Conservation (phyloP, 2,329 filamentous ascomycete genomes). For the Karstenula rhodostoma region DNA sequence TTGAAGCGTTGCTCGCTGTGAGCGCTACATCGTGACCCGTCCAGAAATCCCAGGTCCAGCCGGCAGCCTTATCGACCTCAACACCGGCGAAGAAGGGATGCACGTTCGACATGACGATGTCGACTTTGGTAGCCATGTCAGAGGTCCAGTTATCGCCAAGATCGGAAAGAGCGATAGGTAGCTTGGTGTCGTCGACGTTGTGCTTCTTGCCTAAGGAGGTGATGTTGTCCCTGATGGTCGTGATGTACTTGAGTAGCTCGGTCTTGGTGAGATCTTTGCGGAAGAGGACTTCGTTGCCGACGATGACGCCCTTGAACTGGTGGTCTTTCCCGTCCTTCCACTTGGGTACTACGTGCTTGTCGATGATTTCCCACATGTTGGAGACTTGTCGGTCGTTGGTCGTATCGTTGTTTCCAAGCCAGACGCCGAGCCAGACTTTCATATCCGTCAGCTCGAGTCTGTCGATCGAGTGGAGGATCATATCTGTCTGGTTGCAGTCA, state of each 20-base stretch:
- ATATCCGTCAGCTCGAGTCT: slow-evolving; percentile 75
- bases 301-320: slow-evolving; percentile 68
- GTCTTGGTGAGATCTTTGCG: slow-evolving; percentile 71
- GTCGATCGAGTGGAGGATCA: slow-evolving; percentile 85
- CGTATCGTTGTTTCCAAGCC: slow-evolving; percentile 83
- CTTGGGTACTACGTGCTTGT: slow-evolving; percentile 48
- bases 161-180: slow-evolving; percentile 88
- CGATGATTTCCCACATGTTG: slow-evolving; percentile 85
- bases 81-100: slow-evolving; percentile 95
- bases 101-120: slow-evolving; percentile 95
- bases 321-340: slow-evolving; percentile 53
- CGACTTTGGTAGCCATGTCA: slow-evolving; percentile 72
- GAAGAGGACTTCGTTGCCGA: slow-evolving; percentile 71
- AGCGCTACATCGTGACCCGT: slow-evolving; percentile 70
- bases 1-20: slow-evolving; percentile 58
- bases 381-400: slow-evolving; percentile 83
- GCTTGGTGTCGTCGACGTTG: slow-evolving; percentile 67
- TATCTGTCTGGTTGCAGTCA: slow-evolving; percentile 96
- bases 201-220: slow-evolving; percentile 50
- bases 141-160: slow-evolving; percentile 86
- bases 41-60: slow-evolving; percentile 89
- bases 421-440: slow-evolving; percentile 94
- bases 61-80: slow-evolving; percentile 70
- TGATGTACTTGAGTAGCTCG: slow-evolving; percentile 69
- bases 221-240: slow-evolving; percentile 70